Conservation (phyloP, 169 alveolate species). For the Cryptosporidium viatorum region DNA sequence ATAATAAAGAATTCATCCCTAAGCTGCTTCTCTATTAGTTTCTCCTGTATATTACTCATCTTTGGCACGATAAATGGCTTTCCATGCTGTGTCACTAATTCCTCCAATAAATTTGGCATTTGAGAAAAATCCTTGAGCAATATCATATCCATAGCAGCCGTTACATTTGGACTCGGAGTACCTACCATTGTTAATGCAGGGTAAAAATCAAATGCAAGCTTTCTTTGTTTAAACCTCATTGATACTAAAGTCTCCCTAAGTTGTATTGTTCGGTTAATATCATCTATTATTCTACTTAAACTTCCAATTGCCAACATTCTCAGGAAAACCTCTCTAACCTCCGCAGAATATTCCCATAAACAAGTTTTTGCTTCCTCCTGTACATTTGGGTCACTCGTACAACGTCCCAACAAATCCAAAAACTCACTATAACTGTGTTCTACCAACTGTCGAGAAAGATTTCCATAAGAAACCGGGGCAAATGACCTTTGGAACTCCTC, state of each 20-base stretch:
- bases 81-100: conserved; percentile 57
- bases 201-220: conserved; percentile 40
- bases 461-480: conserved; percentile 59
- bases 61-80: conserved; percentile 53
- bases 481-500: conserved; percentile 65
- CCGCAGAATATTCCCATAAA: conserved; percentile 72
- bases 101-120: conserved; percentile 61
- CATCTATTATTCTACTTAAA: conserved; percentile 41
- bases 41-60: conserved; percentile 5
- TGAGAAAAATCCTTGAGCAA: conserved; percentile 38
- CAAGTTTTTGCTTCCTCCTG: conserved; percentile 72
- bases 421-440: conserved; percentile 64
- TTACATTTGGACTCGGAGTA: conserved; percentile 52
- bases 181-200: conserved; percentile 61
- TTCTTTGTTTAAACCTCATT: conserved; percentile 50
- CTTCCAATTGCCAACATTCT: conserved; percentile 59
- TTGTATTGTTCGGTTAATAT: conserved; percentile 44
- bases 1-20: conserved; percentile 43
- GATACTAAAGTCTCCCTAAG: conserved; percentile 45
- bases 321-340: conserved; percentile 41
- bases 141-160: conserved; percentile 40
- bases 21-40: conserved; percentile 19
- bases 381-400: conserved; percentile 71
- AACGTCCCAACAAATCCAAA: conserved; percentile 56
- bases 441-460: conserved; percentile 58